Evolutionary conservation across 2,329 filamentous ascomycete species (phyloP).

Genomic region (Claviceps maximensis): DNA sequence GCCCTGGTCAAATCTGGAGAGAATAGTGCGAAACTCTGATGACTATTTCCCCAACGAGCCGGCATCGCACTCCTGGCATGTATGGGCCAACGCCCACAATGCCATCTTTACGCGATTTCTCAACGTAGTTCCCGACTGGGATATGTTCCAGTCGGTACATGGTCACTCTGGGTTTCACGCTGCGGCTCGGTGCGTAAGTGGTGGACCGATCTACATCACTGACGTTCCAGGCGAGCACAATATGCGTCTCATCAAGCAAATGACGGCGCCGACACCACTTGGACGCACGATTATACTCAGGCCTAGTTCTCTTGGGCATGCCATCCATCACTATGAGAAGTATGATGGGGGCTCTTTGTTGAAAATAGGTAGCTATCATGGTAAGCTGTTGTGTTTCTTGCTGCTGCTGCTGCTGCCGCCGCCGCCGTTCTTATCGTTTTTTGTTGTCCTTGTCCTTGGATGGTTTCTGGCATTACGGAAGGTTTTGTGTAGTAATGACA

Average conservation of each 20-base stretch:
- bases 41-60: constrained; percentile 83
- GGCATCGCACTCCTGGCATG: constrained; percentile 80
- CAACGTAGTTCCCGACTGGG: constrained; percentile 75
- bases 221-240: constrained; percentile 78
- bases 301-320: constrained; percentile 60
- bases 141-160: constrained; percentile 55
- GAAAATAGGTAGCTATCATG: constrained; percentile 68
- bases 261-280: constrained; percentile 60
- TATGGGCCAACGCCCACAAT: constrained; percentile 91
- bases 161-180: constrained; percentile 74
- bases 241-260: constrained; percentile 59
- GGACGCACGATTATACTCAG: constrained; percentile 71
- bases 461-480: neutral
- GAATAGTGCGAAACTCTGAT: constrained; percentile 74
- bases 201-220: constrained; percentile 89
- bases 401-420: too few species aligned
- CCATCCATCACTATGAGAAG: constrained; percentile 57
- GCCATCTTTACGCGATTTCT: constrained; percentile 69
- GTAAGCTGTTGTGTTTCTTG: constrained; percentile 27
- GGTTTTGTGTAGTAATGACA: neutral
- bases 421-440: too few species aligned
- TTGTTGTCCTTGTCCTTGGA: too few species aligned
- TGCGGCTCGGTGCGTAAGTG: constrained; percentile 76
- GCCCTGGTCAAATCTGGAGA: constrained; percentile 57
- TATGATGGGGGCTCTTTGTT: constrained; percentile 64